A percentile compares a stretch with the other conserved stretches of the same genome.
Conservation (phyloP, 2,329 filamentous ascomycete genomes). For the Dactylellina haptotyla region DNA sequence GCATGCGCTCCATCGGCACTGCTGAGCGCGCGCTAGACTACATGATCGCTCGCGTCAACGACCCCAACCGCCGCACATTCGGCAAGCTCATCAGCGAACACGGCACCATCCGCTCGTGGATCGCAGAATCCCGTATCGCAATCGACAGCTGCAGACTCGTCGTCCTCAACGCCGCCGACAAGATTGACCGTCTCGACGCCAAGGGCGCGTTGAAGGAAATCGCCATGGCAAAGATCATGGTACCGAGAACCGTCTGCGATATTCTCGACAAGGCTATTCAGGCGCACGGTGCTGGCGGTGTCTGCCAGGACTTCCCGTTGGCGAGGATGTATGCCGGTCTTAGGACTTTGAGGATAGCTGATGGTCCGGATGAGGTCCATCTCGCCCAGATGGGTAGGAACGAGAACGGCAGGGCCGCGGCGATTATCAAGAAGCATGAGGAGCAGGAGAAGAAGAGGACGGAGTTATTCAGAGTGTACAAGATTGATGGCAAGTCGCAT, state of each 20-base stretch:
- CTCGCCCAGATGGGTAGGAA: conserved; percentile 81
- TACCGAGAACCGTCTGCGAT: conserved; percentile 80
- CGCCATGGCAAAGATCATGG: conserved; percentile 91
- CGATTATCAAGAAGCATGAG: conserved; percentile 71
- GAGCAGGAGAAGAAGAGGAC: conserved; percentile 73
- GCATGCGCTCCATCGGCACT: conserved; percentile 92
- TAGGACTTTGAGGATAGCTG: conserved; percentile 83
- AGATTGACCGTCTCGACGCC: conserved; percentile 88
- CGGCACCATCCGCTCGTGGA: conserved; percentile 93
- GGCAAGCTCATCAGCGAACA: conserved; percentile 87
- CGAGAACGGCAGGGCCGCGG: conserved; percentile 76
- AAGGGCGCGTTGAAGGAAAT: conserved; percentile 94
- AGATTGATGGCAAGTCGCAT: conserved; percentile 58
- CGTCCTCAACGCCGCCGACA: conserved; percentile 92
- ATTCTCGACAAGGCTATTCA: conserved; percentile 96
- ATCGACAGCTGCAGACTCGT: conserved; percentile 90
- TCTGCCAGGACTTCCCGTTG: conserved; percentile 93
- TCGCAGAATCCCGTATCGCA: conserved; percentile 89
- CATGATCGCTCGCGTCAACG: conserved; percentile 94
- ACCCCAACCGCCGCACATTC: conserved; percentile 88
- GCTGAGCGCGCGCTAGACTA: conserved; percentile 92
- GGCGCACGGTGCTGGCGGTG: conserved; percentile 87
- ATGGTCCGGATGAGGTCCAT: conserved; percentile 97
- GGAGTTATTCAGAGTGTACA: conserved; percentile 72
- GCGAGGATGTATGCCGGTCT: conserved; percentile 83